phyloP scores from a whole-genome alignment of 306 rosid species.

The Oxytropis ochrocephala region DNA sequence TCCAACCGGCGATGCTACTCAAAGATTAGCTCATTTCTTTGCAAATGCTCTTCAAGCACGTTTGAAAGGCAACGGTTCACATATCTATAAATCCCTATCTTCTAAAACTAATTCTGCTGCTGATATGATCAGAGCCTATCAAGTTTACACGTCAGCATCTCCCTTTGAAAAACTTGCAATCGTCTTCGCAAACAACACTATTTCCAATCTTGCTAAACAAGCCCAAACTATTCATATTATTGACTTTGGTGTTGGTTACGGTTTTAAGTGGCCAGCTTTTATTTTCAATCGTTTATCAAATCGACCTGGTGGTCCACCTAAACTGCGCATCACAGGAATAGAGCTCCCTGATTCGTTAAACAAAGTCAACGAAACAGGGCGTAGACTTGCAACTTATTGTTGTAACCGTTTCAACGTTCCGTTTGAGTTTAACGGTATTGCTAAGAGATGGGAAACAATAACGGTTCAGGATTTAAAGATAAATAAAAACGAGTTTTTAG shows the following conservation, averaged over 20 bases:
- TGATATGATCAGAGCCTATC: conserved; percentile 45
- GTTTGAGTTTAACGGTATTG: conserved; percentile 47
- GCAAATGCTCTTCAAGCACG: conserved; percentile 60
- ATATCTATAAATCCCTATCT: conserved; percentile 23
- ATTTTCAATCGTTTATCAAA: conserved; percentile 30
- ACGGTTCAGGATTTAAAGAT: conserved; percentile 47
- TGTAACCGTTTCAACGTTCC: conserved; percentile 56
- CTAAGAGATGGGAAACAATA: conserved; percentile 53
- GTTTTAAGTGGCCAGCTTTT: conserved; percentile 69
- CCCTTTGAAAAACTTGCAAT: conserved; percentile 44
- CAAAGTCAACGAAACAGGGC: conserved; percentile 49
- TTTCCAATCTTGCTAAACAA: conserved; percentile 20
- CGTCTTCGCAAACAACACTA: conserved; percentile 30
- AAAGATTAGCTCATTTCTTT: conserved; percentile 58
- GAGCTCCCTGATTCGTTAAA: conserved; percentile 48
- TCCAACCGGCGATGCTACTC: conserved; percentile 39
- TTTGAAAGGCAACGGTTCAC: conserved; percentile 45
- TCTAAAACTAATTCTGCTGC: conserved; percentile 33
- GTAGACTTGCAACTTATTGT: conserved; percentile 46
- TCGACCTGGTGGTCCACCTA: conserved; percentile 52
- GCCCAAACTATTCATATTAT: conserved; percentile 40
- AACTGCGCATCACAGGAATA: conserved; percentile 65
- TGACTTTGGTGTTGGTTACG: conserved; percentile 64
- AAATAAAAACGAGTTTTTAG: conserved; percentile 33
- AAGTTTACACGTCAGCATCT: conserved; percentile 29